Percentiles rank a stretch among this genome's conserved stretches.
phyloP scores from a whole-genome alignment of 148 eudicot genomes.

The Polygonum maritimum region DNA sequence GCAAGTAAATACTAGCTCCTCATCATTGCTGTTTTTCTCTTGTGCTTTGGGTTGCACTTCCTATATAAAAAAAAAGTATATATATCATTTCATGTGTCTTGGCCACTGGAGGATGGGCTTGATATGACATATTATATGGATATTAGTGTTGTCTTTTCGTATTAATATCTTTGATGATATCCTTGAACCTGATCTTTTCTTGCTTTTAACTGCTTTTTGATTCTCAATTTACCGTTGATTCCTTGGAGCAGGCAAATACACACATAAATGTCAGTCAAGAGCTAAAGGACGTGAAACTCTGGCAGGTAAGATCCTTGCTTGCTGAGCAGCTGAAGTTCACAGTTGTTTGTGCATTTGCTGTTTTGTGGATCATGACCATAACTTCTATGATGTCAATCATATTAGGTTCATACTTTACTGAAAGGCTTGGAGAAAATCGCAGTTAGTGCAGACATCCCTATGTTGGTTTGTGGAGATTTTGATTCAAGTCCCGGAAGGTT shows the following conservation, averaged over 20 bases:
- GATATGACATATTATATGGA: not conserved
- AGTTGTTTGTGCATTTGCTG: not conserved
- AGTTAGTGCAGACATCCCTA: constrained; percentile 81
- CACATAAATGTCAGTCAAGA: constrained; percentile 86
- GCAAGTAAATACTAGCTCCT: not conserved
- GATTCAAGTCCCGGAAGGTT: constrained; percentile 89
- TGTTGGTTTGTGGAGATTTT: constrained; percentile 89
- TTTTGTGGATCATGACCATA: not conserved
- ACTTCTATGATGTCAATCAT: not conserved
- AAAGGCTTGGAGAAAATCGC: constrained; percentile 96
- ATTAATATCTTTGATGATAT: not conserved
- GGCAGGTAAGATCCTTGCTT: constrained; percentile 56
- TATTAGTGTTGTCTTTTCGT: not conserved
- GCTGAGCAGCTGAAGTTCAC: not conserved
- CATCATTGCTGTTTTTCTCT: not conserved
- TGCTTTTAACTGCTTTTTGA: not conserved
- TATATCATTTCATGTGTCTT: not conserved
- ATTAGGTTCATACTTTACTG: constrained; percentile 79
- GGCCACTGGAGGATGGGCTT: not conserved
- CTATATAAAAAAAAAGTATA: not conserved
- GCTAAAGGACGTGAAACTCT: constrained; percentile 83
- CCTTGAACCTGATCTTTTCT: not conserved
- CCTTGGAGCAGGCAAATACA: constrained; percentile 75
- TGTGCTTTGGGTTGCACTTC: not conserved
- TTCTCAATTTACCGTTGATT: constrained; percentile 3